These are phyloP conservation scores for Aspergillus bridgeri DNA, from an alignment of 495 filamentous ascomycete species.

Conservation along the genomic window DNA sequence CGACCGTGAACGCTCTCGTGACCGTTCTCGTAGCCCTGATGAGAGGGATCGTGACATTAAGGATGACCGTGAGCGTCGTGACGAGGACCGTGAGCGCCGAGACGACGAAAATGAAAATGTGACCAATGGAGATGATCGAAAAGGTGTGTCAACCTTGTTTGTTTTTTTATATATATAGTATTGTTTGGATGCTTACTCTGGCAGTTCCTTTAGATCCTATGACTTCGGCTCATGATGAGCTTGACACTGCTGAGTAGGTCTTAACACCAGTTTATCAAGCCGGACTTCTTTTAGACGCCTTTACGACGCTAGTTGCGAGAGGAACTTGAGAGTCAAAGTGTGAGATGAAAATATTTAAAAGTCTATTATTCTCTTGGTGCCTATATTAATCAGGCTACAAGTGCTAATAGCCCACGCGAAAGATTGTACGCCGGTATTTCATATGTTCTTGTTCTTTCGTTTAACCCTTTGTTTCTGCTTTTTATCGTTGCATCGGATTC, in stretches of 20 bases:
- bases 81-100: conserved; percentile 59
- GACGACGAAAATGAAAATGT: conserved; percentile 51
- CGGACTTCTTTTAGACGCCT: not conserved
- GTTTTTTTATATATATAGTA: too few relatives aligned
- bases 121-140: conserved; percentile 66
- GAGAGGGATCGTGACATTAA: conserved; percentile 62
- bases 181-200: conserved; percentile 3
- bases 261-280: conserved; percentile 14
- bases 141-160: conserved; percentile 61
- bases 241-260: conserved; percentile 91
- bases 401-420: conserved; percentile 1
- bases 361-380: not conserved
- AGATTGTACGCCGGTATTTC: conserved; percentile 4
- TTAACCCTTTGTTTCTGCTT: not conserved
- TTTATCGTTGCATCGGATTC: not conserved
- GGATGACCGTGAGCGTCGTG: conserved; percentile 64
- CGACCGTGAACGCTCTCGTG: conserved; percentile 67
- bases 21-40: conserved; percentile 71
- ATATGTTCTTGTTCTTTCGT: conserved; percentile 2
- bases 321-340: not conserved
- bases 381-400: not conserved
- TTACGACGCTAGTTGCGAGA: not conserved
- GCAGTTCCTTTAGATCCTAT: conserved; percentile 64
- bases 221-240: conserved; percentile 85
- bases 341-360: not conserved